Base-by-base conservation (phyloP, 73 alveolate genomes). In the Paramecium primaurelia region DNA sequence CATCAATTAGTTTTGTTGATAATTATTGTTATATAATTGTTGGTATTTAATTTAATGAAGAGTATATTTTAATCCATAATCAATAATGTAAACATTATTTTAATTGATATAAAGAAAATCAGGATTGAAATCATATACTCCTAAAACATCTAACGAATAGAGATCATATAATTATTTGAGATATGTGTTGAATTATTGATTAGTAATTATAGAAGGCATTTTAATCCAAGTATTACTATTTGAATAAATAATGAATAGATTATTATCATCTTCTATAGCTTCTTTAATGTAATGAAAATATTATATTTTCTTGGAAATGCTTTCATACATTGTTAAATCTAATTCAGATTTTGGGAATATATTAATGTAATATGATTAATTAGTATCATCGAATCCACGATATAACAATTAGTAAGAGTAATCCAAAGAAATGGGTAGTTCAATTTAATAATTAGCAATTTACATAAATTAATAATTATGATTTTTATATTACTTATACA, bases 401-500 rank as follows among this genome's bases (percentile, higher is more conserved):
- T 42, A 80, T 12, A 80, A 11, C 37, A 20, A 6, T 45, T 80
- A 64, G 58, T 25, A 80, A 32, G 44, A 18, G 2, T 9, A 44
- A 1, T 80, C 91, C 30, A 10, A 14, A 49, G 71, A 80, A 26
- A 80, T 80, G 30, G 91, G 91, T 22, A 80, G 58, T 80, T 80
- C 91, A 25, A 80, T 80, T 42, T 40, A 20, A 26, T 45, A 49
- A 25, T 25, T 47, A 26, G 47, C 75, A 20, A 80, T 45, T 26
- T 20, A 3, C 58, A 49, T 80, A 26, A 45, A 37, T 14, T 45
- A 80, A 25, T 80, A 44, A 25, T 45, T 45, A 80, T 80, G 44
- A 22, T 49, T 32, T 80, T 80, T 32, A 45, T 80, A 20, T 38
- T 80, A 80, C 75, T 42, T 45, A 12, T 80, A 40, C 34, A 14